phyloP scores from a whole-genome alignment of 805 yeast genomes.

The Lachancea kluyveri region DNA sequence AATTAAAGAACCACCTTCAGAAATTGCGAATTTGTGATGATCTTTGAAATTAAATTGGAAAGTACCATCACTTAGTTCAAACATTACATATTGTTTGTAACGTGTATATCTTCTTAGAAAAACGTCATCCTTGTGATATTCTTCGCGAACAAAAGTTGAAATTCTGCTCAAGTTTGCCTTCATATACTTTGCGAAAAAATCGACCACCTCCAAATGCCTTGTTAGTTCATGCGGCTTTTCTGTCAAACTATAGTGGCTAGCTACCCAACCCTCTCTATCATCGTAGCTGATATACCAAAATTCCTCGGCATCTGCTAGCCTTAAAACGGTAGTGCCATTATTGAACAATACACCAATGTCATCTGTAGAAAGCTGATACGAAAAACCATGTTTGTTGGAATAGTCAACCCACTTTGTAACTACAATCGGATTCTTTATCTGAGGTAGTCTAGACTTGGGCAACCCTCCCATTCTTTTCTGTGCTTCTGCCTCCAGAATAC shows the following conservation, averaged over 20 bases:
- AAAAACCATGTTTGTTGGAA: slow-evolving; percentile 90
- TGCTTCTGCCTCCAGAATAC: slow-evolving; percentile 39
- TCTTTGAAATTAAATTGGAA: slow-evolving; percentile 94
- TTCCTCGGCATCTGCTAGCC: slow-evolving; percentile 56
- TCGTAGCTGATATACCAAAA: slow-evolving; percentile 58
- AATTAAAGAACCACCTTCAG: slow-evolving; percentile 66
- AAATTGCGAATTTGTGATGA: slow-evolving; percentile 81
- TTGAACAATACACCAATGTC: slow-evolving; percentile 87
- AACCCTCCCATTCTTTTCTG: slow-evolving; percentile 37
- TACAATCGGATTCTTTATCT: slow-evolving; percentile 50
- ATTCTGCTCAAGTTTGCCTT: slow-evolving; percentile 79
- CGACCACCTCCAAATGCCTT: slow-evolving; percentile 78
- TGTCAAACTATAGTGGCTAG: slow-evolving; percentile 39
- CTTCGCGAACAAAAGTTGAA: slow-evolving; percentile 47
- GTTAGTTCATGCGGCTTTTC: slow-evolving; percentile 43
- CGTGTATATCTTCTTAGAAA: slow-evolving; percentile 81
- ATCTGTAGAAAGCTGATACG: slow-evolving; percentile 86
- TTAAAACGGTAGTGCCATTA: slow-evolving; percentile 75
- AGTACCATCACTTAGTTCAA: slow-evolving; percentile 86
- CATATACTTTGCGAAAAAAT: slow-evolving; percentile 89
- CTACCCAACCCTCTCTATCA: slow-evolving; percentile 46
- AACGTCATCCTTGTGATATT: slow-evolving; percentile 54
- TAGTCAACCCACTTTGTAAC: slow-evolving; percentile 98
- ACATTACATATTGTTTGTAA: slow-evolving; percentile 76
- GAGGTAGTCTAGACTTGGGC: slow-evolving; percentile 28